Conservation (phyloP, 1,139 yeast species). For the Candida sanyaensis region DNA sequence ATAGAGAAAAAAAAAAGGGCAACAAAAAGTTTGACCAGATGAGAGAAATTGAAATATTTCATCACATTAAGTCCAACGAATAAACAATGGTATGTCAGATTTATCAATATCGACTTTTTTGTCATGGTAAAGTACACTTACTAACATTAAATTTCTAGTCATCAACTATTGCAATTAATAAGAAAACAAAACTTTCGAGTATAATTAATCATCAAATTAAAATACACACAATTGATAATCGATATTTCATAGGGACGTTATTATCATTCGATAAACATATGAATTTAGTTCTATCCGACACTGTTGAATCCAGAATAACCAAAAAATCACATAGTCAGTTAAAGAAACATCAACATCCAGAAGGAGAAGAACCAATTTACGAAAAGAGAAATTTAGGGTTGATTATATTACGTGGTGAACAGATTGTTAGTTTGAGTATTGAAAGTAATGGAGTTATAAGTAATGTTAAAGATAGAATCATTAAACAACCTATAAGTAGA, state of each 20-base stretch:
- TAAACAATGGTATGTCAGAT: too few relatives aligned
- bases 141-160: conserved; percentile 9
- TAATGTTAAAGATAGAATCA: conserved; percentile 43
- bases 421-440: conserved; percentile 77
- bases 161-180: conserved; percentile 26
- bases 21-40: too few relatives aligned
- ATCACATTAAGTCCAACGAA: too few relatives aligned
- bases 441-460: conserved; percentile 73
- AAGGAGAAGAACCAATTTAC: conserved; percentile 30
- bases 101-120: too few relatives aligned
- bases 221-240: conserved; percentile 71
- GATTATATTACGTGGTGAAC: conserved; percentile 85
- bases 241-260: conserved; percentile 76
- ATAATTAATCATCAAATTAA: conserved; percentile 73
- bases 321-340: conserved; percentile 53
- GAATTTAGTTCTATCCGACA: conserved; percentile 82
- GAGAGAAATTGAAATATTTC: too few relatives aligned
- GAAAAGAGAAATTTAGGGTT: conserved; percentile 78
- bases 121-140: not conserved
- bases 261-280: conserved; percentile 88
- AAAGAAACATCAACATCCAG: conserved; percentile 21
- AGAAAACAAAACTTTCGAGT: conserved; percentile 62
- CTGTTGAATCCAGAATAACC: conserved; percentile 81
- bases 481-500: conserved; percentile 32
- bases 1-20: too few relatives aligned